Evolutionary conservation across 495 filamentous ascomycete genomes (phyloP), one percentile per base, ranked within the genome.

Genomic region (Tuber indicum): DNA sequence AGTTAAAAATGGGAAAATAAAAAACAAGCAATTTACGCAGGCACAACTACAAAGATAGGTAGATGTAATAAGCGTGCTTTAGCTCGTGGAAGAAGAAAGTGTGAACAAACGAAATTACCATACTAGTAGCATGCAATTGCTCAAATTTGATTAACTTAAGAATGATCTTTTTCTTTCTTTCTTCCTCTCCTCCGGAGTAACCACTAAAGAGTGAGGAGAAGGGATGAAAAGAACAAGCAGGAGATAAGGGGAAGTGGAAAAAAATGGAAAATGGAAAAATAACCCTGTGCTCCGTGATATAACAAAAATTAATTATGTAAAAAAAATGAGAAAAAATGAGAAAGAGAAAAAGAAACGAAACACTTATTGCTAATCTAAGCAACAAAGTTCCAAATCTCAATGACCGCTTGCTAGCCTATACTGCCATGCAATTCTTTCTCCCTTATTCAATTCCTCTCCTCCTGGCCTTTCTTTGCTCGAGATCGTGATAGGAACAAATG

Each of bases 401-500:
- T 66, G 14, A 26, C 58, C 58, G 58, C 58, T 36, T 66, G 58
- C 14, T 26, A 9, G 14, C 58, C 58, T 66, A 19, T 36, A 10
- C 14, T 36, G 26, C 58, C 58, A 17, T 19, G 58, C 26, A 32
- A 66, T 36, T 14, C 58, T 16, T 32, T 62, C 47, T 52, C 8
- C 23, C 52, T 62, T 8, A 66, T 17, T 12, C 58, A 3, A 62
- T 62, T 32, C 58, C 32, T 66, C 58, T 36, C 26, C 16, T 10
- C 17, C 26, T 36, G 3, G 12, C 16, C 58, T 66, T 66, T 12
- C 58, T 82, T 26, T 41, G 42, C 47, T 84, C 71, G 76, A 84
- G 43, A 73, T 71, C 62, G 44, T 71, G 32, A 49, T 6, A 32
- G 47, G 14, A 36, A 66, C 58, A 66, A 66, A 66, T 62, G 26